These are phyloP conservation scores for Cryomyces minteri DNA, from an alignment of 495 filamentous ascomycete species.

Conservation along the genomic window DNA sequence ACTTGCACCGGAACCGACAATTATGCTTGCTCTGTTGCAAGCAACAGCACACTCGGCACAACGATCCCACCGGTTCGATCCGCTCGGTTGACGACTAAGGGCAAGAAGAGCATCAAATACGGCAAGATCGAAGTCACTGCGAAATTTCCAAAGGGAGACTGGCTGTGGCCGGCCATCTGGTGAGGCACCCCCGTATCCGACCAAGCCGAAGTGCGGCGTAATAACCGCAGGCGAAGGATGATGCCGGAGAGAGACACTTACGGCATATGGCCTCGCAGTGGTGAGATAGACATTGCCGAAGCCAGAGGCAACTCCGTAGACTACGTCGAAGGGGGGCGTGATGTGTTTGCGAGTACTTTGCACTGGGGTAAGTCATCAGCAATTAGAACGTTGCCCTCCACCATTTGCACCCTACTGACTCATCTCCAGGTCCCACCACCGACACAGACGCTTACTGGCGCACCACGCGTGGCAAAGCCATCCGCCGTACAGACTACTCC, in stretches of 20 bases:
- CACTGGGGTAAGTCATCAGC: conserved; percentile 10
- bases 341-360: conserved; percentile 9
- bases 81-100: conserved; percentile 23
- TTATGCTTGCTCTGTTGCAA: conserved; percentile 13
- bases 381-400: neutral
- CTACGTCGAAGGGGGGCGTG: conserved; percentile 9
- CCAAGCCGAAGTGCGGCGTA: conserved; percentile 2
- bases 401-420: too few relatives aligned
- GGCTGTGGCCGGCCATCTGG: conserved; percentile 28
- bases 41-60: conserved; percentile 18
- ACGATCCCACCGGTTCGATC: conserved; percentile 24
- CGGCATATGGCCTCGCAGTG: conserved; percentile 10
- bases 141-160: conserved; percentile 24
- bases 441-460: conserved; percentile 5
- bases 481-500: conserved; percentile 11
- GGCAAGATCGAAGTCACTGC: conserved; percentile 26
- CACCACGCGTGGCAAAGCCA: conserved; percentile 1
- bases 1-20: conserved; percentile 17
- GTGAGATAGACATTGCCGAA: conserved; percentile 17
- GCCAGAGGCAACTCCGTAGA: conserved; percentile 11
- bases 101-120: conserved; percentile 22
- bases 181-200: neutral
- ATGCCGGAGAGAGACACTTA: conserved; percentile 19
- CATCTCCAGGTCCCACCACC: neutral
- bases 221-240: conserved; percentile 8